Evolutionary conservation across 106 monocot genomes (phyloP).

Genomic region (Dioscorea dumetorum): DNA sequence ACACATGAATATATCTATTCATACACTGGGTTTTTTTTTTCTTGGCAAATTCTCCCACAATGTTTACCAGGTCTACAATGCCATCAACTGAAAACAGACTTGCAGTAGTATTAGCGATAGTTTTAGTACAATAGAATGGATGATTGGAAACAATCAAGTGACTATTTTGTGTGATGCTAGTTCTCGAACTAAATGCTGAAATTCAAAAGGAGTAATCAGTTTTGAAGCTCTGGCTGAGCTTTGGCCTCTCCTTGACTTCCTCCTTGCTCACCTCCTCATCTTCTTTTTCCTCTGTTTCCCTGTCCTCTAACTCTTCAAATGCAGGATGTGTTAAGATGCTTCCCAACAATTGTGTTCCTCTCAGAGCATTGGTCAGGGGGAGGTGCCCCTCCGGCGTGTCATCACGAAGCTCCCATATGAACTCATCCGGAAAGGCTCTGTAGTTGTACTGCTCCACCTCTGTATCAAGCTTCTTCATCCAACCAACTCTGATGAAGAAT

Average conservation of each 20-base stretch:
- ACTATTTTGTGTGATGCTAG: no score
- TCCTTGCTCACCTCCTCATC: not conserved
- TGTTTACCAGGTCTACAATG: no score
- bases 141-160: no score
- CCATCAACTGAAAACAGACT: no score
- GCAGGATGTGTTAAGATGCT: slow-evolving; percentile 76
- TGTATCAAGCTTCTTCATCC: slow-evolving; percentile 90
- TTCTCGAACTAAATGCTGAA: not conserved
- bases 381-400: slow-evolving; percentile 80
- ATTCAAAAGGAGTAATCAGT: slow-evolving; percentile 84
- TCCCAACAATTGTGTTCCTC: slow-evolving; percentile 78
- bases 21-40: no score
- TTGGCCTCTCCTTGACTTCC: slow-evolving; percentile 21
- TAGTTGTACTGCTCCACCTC: slow-evolving; percentile 88
- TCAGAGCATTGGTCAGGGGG: slow-evolving; percentile 87
- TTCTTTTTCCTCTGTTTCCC: not conserved
- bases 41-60: no score
- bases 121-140: no score
- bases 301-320: slow-evolving; percentile 37
- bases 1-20: no score
- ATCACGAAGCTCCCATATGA: slow-evolving; percentile 68
- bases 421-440: slow-evolving; percentile 73
- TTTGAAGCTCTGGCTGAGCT: slow-evolving; percentile 30
- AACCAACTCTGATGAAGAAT: slow-evolving; percentile 80
- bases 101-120: no score